A percentile compares a stretch with the other conserved stretches of the same genome.
Evolutionary conservation across 2,329 filamentous ascomycete species (phyloP).

Genomic region (Thielaviopsis musarum): DNA sequence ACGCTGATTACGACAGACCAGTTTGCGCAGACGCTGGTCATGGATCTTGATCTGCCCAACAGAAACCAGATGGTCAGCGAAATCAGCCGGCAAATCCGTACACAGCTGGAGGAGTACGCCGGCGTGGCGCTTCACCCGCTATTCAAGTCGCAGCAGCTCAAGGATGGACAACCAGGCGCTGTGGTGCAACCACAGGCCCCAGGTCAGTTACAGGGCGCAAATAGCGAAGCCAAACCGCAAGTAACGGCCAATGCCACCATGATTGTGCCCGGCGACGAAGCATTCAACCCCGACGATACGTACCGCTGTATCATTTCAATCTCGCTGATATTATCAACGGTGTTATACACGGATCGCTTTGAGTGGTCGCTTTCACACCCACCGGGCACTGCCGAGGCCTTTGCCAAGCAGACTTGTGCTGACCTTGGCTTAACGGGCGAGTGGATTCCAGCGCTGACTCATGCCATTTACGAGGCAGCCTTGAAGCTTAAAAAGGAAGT

Average conservation of each 20-base stretch:
- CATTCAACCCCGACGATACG: slow-evolving; percentile 75
- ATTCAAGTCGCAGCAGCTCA: slow-evolving; percentile 46
- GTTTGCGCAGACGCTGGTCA: slow-evolving; percentile 79
- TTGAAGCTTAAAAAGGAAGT: slow-evolving; percentile 89
- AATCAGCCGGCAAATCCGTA: slow-evolving; percentile 86
- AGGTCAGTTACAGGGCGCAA: slow-evolving; percentile 16
- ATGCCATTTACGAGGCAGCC: slow-evolving; percentile 93
- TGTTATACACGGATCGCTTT: slow-evolving; percentile 91
- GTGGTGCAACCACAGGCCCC: slow-evolving; percentile 13
- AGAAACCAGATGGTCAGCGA: slow-evolving; percentile 51
- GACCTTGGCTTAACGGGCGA: slow-evolving; percentile 81
- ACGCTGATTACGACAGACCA: slow-evolving; percentile 86
- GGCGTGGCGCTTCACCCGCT: slow-evolving; percentile 85
- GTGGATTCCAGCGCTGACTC: slow-evolving; percentile 86
- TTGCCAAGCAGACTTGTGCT: slow-evolving; percentile 81
- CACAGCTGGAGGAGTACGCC: slow-evolving; percentile 90
- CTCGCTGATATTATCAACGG: slow-evolving; percentile 80
- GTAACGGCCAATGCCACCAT: slow-evolving; percentile 56
- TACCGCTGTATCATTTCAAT: slow-evolving; percentile 86
- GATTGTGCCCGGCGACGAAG: slow-evolving; percentile 34
- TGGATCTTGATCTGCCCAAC: slow-evolving; percentile 82
- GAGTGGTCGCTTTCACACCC: slow-evolving; percentile 93
- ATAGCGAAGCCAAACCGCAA: slow-evolving; percentile 21
- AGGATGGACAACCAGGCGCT: slow-evolving; percentile 16
- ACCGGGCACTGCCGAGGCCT: slow-evolving; percentile 78